Percentiles rank a stretch among this genome's conserved stretches.
Evolutionary conservation across 495 filamentous ascomycete genomes (phyloP).

Genomic region (Tuber aestivum): DNA sequence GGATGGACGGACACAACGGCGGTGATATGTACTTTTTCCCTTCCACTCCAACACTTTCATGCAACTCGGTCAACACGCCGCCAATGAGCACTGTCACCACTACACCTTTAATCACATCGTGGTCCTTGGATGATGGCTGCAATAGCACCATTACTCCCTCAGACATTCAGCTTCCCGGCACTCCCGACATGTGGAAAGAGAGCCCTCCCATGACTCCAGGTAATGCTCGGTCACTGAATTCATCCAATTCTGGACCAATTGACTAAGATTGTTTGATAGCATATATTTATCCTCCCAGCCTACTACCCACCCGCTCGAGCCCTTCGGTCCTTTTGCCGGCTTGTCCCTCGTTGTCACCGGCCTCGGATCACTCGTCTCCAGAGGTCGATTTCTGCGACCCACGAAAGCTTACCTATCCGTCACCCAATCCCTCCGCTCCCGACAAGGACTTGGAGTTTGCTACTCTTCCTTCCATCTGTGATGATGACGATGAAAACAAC

Average conservation of each 20-base stretch:
- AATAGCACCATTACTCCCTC: slow-evolving; percentile 50
- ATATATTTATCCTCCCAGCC: slow-evolving; percentile 40
- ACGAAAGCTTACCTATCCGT: slow-evolving; percentile 76
- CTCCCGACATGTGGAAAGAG: slow-evolving; percentile 56
- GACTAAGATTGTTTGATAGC: slow-evolving; percentile 29
- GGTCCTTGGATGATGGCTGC: slow-evolving; percentile 74
- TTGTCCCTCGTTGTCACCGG: slow-evolving; percentile 80
- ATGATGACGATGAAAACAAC: slow-evolving; percentile 65
- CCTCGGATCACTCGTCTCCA: slow-evolving; percentile 69
- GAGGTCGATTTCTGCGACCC: slow-evolving; percentile 89
- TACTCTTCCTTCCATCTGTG: slow-evolving; percentile 55
- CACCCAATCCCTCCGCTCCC: slow-evolving; percentile 50
- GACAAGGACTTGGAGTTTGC: slow-evolving; percentile 61
- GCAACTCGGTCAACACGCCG: slow-evolving; percentile 80
- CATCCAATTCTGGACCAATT: slow-evolving; percentile 28
- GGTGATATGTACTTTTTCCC: slow-evolving; percentile 69
- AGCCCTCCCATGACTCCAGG: slow-evolving; percentile 84
- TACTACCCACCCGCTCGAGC: slow-evolving; percentile 32
- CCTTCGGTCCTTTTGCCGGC: slow-evolving; percentile 44
- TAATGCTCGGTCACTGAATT: slow-evolving; percentile 50
- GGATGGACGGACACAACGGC: slow-evolving; percentile 63
- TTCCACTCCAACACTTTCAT: slow-evolving; percentile 81
- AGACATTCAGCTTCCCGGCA: slow-evolving; percentile 51
- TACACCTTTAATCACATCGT: slow-evolving; percentile 69
- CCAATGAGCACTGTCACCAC: slow-evolving; percentile 70